Percentiles rank a stretch among this genome's conserved stretches.
Conservation (phyloP, 495 filamentous ascomycete species). For the Neurospora tetraspora region DNA sequence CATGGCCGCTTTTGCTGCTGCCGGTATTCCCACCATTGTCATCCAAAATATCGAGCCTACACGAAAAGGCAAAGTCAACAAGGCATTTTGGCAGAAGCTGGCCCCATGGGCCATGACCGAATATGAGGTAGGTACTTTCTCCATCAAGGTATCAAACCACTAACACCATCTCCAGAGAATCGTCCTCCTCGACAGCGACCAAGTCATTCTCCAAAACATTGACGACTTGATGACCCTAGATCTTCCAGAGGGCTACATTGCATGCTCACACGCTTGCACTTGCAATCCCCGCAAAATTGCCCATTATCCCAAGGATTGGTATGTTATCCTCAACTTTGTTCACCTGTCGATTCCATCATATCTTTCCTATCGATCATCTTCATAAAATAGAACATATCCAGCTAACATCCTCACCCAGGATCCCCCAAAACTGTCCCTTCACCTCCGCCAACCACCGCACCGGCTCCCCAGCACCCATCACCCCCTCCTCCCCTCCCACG, state of each 20-base stretch:
- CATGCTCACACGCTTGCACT: slow-evolving; percentile 26
- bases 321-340: not conserved
- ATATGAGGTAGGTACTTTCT: slow-evolving; percentile 21
- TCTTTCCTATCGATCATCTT: not conserved
- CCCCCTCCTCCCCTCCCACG: slow-evolving; percentile 18
- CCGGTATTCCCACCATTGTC: slow-evolving; percentile 29
- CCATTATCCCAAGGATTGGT: slow-evolving; percentile 29
- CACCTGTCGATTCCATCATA: not conserved
- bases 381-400: not conserved
- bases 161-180: slow-evolving; percentile 17
- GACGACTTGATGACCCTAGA: slow-evolving; percentile 32
- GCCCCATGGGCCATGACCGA: slow-evolving; percentile 33
- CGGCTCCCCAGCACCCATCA: slow-evolving; percentile 24
- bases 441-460: slow-evolving; percentile 27
- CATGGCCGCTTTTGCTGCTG: slow-evolving; percentile 30
- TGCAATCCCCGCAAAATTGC: slow-evolving; percentile 30
- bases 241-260: slow-evolving; percentile 26
- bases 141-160: not conserved
- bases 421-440: slow-evolving; percentile 29
- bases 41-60: slow-evolving; percentile 30
- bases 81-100: slow-evolving; percentile 34
- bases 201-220: slow-evolving; percentile 30
- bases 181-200: slow-evolving; percentile 31
- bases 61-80: slow-evolving; percentile 28
- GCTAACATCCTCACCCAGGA: slow-evolving; percentile 6